Evolutionary conservation across 1,139 yeast species (phyloP).

Genomic region (Zygoascus meyerae): DNA sequence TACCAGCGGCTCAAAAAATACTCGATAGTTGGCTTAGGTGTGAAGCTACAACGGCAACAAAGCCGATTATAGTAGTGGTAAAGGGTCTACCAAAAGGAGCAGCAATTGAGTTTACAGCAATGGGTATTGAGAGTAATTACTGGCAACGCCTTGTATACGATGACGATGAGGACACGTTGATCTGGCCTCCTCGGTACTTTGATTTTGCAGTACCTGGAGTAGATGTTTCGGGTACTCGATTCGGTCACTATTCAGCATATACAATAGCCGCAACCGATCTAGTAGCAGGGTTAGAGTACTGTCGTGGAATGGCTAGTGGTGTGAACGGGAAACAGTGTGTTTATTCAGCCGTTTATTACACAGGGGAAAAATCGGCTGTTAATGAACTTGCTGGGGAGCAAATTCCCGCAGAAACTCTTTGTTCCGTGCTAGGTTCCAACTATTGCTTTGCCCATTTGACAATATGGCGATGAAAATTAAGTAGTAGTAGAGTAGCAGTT

Average conservation of each 20-base stretch:
- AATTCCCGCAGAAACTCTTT: no score
- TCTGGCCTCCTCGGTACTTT: conserved; percentile 5
- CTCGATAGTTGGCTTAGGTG: not conserved
- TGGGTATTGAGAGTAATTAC: conserved; percentile 23
- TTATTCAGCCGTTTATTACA: no score
- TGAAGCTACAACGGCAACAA: conserved; percentile 8
- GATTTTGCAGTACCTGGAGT: not conserved
- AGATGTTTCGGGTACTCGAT: not conserved
- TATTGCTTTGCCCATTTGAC: no score
- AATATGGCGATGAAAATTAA: no score
- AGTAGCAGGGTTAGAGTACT: no score
- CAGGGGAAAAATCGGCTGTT: no score
- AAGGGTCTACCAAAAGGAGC: conserved; percentile 64
- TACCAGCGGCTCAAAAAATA: not conserved
- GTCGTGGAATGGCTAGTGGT: no score
- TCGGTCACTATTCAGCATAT: not conserved
- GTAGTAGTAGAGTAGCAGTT: no score
- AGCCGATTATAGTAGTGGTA: conserved; percentile 48
- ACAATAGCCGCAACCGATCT: no score
- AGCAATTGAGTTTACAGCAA: conserved; percentile 63
- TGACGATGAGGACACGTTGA: conserved; percentile 17
- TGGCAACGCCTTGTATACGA: conserved; percentile 19
- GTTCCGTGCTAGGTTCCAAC: no score
- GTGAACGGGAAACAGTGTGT: no score
- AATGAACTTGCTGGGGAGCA: no score